phyloP scores from a whole-genome alignment of 2,329 filamentous ascomycete species.

The Tothia fuscella region DNA sequence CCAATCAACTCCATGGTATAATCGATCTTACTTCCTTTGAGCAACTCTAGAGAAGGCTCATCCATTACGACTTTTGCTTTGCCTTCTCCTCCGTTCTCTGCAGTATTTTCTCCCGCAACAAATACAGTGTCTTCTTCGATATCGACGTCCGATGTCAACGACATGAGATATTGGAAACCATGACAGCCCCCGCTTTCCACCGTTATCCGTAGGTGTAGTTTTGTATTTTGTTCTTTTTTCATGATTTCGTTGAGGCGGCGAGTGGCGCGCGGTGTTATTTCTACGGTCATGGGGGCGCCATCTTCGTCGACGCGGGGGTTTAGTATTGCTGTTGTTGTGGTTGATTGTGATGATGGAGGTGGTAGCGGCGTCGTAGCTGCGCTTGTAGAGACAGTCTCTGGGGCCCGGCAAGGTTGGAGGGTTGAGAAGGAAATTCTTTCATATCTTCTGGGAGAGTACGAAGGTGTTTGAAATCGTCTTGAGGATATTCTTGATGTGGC shows the following conservation, averaged over 20 bases:
- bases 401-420: not conserved
- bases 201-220: conserved; percentile 77
- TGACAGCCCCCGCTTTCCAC: conserved; percentile 94
- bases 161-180: conserved; percentile 96
- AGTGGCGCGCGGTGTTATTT: conserved; percentile 73
- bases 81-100: conserved; percentile 3
- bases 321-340: conserved; percentile 23
- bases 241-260: conserved; percentile 57
- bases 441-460: not conserved
- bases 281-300: conserved; percentile 70
- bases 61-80: conserved; percentile 79
- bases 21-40: conserved; percentile 91
- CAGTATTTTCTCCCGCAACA: conserved; percentile 2
- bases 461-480: not conserved
- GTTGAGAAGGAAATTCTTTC: not conserved
- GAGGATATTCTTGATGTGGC: not conserved
- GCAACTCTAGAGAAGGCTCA: conserved; percentile 68
- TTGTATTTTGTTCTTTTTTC: conserved; percentile 48
- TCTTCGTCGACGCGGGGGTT: conserved; percentile 77
- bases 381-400: not conserved
- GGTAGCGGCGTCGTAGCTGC: not conserved
- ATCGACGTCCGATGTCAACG: conserved; percentile 47
- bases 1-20: conserved; percentile 94
- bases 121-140: conserved; percentile 80
- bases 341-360: conserved; percentile 9